phyloP scores from a whole-genome alignment of 2,329 filamentous ascomycete species.

The Xylaria sp. region DNA sequence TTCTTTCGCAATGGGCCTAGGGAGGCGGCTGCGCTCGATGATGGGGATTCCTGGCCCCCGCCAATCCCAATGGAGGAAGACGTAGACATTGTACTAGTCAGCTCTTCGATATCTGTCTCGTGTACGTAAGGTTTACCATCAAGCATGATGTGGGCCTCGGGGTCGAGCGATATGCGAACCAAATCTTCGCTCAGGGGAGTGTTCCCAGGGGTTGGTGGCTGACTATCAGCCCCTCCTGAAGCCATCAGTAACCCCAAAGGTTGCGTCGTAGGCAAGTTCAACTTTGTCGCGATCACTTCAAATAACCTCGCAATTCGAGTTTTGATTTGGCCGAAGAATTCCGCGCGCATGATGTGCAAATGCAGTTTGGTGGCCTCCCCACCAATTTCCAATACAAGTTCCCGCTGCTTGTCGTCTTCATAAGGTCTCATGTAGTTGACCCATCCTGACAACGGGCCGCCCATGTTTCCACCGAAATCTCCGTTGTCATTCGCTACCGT shows the following conservation, averaged over 20 bases:
- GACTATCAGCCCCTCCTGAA: conserved; percentile 68
- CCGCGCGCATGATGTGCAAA: conserved; percentile 63
- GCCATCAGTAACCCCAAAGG: conserved; percentile 75
- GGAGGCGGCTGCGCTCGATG: conserved; percentile 44
- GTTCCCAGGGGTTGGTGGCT: conserved; percentile 73
- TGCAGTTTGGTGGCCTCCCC: conserved; percentile 65
- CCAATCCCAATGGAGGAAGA: conserved; percentile 49
- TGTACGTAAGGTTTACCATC: conserved; percentile 63
- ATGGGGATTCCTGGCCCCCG: conserved; percentile 50
- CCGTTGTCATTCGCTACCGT: conserved; percentile 65
- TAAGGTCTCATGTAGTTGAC: conserved; percentile 87
- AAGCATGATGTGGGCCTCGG: conserved; percentile 67
- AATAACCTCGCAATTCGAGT: conserved; percentile 77
- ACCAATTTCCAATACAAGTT: conserved; percentile 84
- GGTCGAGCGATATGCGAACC: conserved; percentile 71
- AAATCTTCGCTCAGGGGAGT: conserved; percentile 76
- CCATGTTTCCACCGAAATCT: conserved; percentile 40
- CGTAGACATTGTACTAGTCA: conserved; percentile 46
- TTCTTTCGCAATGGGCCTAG: conserved; percentile 57
- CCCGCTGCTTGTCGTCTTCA: conserved; percentile 77
- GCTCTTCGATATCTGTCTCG: conserved; percentile 46
- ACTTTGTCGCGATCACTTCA: conserved; percentile 82
- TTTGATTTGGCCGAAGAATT: conserved; percentile 78
- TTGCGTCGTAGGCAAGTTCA: conserved; percentile 72
- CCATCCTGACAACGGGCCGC: conserved; percentile 57